Base-by-base conservation (phyloP, 768 basidiomycete genomes). In the Polyporus arcularius region DNA sequence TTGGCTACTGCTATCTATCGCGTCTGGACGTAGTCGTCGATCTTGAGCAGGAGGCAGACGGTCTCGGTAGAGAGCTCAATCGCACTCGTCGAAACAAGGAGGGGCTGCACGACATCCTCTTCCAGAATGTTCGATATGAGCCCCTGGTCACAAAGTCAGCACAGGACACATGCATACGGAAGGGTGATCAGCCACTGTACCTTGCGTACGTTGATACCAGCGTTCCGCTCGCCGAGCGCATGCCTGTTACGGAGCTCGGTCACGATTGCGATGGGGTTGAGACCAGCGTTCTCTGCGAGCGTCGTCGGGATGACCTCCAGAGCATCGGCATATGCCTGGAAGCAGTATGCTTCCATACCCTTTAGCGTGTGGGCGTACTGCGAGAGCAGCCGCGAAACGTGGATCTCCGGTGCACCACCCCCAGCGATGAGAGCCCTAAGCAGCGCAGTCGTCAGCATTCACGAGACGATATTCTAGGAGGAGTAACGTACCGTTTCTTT, bases 311-410 rank as follows among this genome's bases (percentile, higher is more conserved):
- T 98, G 63, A 98, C 92, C 74, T 98, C 97, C 51, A 99, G 82
- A 1, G 97, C 95, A 69, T 98, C 96, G 31, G 97, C 96, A 70
- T 94, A 99, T 4, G 95, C 96, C 69, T 97, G 93, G 87, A 98
- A 97, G 75, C 97, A 98, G 75, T 98, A 98, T 9, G 96, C 93
- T 74, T 98, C 96, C 90, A 98, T 98, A 51, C 97, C 96, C 75
- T 90, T 96, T 62, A 98, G 82, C 1, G 94, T 90, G 66, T 96
- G 94, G 1, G 95, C 87, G 67, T 96, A 85, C 73, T 97, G 92
- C 1, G 93, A 88, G 50, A 99, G 82, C 67, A 91, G 78, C 53
- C 96, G 87, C 11, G 97, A 98, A 45, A 96, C 91, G 71, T 98
- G 94, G 65, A 98, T 98, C 75, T 99, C 97, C 11, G 97, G 97